Evolutionary conservation across 441 rosid genomes (phyloP).

Genomic region (Populus hybrid): DNA sequence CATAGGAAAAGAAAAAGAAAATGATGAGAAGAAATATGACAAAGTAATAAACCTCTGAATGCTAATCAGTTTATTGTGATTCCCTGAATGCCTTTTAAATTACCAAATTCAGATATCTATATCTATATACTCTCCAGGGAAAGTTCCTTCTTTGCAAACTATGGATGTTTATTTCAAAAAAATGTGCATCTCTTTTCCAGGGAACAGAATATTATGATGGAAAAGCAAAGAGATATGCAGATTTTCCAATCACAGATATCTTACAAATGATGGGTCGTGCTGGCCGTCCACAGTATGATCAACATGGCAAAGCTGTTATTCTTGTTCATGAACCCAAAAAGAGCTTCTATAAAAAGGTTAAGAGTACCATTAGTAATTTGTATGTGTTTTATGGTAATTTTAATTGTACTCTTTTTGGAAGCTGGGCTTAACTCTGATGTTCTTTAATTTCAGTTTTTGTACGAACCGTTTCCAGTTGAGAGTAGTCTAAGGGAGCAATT

Average conservation of each 20-base stretch:
- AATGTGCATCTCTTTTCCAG: constrained; percentile 39
- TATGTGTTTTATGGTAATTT: constrained; percentile 11
- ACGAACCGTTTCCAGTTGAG: constrained; percentile 99
- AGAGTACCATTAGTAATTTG: constrained; percentile 5
- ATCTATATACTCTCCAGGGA: background rate
- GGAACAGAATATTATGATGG: constrained; percentile 98
- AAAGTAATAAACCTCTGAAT: background rate
- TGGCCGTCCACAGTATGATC: constrained; percentile 98
- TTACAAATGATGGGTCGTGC: constrained; percentile 99
- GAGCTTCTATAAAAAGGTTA: constrained; percentile 97
- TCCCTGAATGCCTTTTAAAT: constrained; percentile 3
- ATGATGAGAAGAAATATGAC: background rate
- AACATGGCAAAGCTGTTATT: constrained; percentile 98
- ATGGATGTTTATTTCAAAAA: constrained; percentile 14
- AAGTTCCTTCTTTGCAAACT: background rate
- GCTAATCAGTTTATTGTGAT: background rate
- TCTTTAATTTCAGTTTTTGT: constrained; percentile 67
- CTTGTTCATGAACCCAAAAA: constrained; percentile 99
- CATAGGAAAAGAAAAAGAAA: no score
- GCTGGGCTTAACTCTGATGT: constrained; percentile 15
- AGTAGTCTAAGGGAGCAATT: constrained; percentile 94
- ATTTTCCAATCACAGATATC: constrained; percentile 96
- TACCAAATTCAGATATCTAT: constrained; percentile 8
- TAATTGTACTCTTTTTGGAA: constrained; percentile 13
- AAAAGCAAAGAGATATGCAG: constrained; percentile 96